Evolutionary conservation across 257 asterid species (phyloP).

Genomic region (Fraxinus excelsior): DNA sequence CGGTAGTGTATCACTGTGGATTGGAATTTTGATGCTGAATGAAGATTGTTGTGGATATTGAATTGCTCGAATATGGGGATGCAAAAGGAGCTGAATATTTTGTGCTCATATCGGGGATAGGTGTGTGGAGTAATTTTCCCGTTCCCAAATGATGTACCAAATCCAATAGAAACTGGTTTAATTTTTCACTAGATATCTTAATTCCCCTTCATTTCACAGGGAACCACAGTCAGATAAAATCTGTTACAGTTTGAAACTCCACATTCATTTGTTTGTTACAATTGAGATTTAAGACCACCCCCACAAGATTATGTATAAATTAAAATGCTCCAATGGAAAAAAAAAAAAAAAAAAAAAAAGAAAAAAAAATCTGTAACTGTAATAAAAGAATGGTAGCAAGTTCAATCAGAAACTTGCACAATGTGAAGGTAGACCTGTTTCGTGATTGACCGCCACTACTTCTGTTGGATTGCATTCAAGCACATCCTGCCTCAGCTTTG

Average conservation of each 20-base stretch:
- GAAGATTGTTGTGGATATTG: too few species aligned
- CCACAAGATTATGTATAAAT: not conserved
- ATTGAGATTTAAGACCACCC: not conserved
- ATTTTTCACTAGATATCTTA: too few species aligned
- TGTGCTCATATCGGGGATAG: too few species aligned
- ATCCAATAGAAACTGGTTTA: too few species aligned
- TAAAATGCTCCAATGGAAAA: not conserved
- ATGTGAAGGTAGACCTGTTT: conserved; percentile 80
- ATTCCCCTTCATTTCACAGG: not conserved
- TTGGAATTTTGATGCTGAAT: too few species aligned
- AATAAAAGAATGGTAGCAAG: conserved; percentile 11
- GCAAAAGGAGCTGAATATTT: too few species aligned
- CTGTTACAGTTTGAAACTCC: conserved; percentile 2
- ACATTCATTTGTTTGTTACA: not conserved
- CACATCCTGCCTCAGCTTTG: conserved; percentile 75
- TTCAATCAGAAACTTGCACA: conserved; percentile 62
- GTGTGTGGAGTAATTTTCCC: too few species aligned
- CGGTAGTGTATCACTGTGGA: too few species aligned
- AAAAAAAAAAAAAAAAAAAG: not conserved
- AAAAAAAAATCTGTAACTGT: not conserved
- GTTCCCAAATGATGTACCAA: too few species aligned
- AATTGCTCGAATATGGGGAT: too few species aligned
- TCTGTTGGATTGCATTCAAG: conserved; percentile 57
- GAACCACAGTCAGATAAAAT: not conserved
- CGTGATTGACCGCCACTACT: conserved; percentile 50